Percentiles rank a stretch among this genome's conserved stretches.
phyloP scores from a whole-genome alignment of 2,329 filamentous ascomycete genomes.

The Pseudogymnoascus sp. region DNA sequence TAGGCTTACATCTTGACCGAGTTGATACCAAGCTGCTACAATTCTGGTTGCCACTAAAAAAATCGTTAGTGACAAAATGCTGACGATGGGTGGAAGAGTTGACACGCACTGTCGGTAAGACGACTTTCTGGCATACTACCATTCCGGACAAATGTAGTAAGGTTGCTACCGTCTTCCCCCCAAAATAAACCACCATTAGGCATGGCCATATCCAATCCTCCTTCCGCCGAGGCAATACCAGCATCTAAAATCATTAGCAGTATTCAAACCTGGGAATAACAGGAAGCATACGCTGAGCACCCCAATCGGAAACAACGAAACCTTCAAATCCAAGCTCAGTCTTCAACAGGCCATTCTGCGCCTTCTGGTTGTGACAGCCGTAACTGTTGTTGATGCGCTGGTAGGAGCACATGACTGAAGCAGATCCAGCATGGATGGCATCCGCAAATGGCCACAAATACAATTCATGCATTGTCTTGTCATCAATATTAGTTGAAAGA shows the following conservation, averaged over 20 bases:
- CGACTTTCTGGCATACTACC: slow-evolving; percentile 47
- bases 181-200: slow-evolving; percentile 47
- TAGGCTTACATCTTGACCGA: slow-evolving; percentile 52
- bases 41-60: slow-evolving; percentile 55
- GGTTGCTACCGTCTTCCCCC: slow-evolving; percentile 34
- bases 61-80: slow-evolving; percentile 52
- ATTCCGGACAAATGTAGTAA: slow-evolving; percentile 50
- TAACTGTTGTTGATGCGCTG: slow-evolving; percentile 64
- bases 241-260: slow-evolving; percentile 65
- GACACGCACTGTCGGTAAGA: slow-evolving; percentile 54
- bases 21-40: slow-evolving; percentile 48
- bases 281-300: slow-evolving; percentile 75
- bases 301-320: slow-evolving; percentile 80
- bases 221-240: slow-evolving; percentile 69
- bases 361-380: slow-evolving; percentile 67
- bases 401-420: slow-evolving; percentile 77
- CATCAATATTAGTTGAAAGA: slow-evolving; percentile 70
- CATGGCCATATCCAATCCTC: slow-evolving; percentile 74
- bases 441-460: slow-evolving; percentile 85
- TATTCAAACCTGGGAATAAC: slow-evolving; percentile 71
- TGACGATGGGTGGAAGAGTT: slow-evolving; percentile 46
- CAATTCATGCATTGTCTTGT: slow-evolving; percentile 65
- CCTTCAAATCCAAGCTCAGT: slow-evolving; percentile 83
- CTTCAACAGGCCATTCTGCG: slow-evolving; percentile 74
- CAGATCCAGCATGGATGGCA: slow-evolving; percentile 68